Evolutionary conservation across 768 basidiomycete species (phyloP).

Genomic region (Pleurotus citrinopileatus): DNA sequence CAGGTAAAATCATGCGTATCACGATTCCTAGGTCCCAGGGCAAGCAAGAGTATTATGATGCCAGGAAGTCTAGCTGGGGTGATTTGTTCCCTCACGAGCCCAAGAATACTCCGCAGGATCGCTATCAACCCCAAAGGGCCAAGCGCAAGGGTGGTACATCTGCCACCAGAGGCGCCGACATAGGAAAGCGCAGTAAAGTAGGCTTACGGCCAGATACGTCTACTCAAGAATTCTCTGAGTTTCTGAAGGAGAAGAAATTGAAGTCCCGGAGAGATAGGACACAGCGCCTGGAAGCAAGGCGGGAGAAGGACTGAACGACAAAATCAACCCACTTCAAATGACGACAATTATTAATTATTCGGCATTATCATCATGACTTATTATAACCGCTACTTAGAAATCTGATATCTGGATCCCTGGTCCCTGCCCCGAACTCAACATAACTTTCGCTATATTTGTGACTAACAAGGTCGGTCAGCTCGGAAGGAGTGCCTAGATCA

Average conservation of each 20-base stretch:
- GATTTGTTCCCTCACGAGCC: slow-evolving; percentile 91
- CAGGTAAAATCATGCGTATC: slow-evolving; percentile 89
- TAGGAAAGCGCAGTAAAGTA: slow-evolving; percentile 48
- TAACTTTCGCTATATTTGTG: slow-evolving; percentile 74
- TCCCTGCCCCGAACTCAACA: slow-evolving; percentile 82
- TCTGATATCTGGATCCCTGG: slow-evolving; percentile 90
- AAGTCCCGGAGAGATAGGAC: slow-evolving; percentile 26
- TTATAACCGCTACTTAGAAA: slow-evolving; percentile 37
- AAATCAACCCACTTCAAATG: background rate
- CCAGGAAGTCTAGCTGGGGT: slow-evolving; percentile 91
- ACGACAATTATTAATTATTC: slow-evolving; percentile 10
- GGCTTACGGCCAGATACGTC: slow-evolving; percentile 29
- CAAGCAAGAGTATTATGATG: slow-evolving; percentile 94
- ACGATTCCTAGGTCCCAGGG: slow-evolving; percentile 93
- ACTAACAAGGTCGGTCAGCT: slow-evolving; percentile 35
- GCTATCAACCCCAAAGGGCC: slow-evolving; percentile 39
- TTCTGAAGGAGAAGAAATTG: slow-evolving; percentile 35
- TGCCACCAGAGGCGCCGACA: slow-evolving; percentile 41
- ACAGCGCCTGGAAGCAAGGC: slow-evolving; percentile 7
- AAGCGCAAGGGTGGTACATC: slow-evolving; percentile 25
- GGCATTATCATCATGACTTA: slow-evolving; percentile 13
- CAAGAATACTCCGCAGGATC: slow-evolving; percentile 73
- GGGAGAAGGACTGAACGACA: slow-evolving; percentile 4
- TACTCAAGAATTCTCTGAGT: background rate
- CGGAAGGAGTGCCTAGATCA: background rate